phyloP scores from a whole-genome alignment of 2,329 filamentous ascomycete genomes.

The Colletotrichum euphorbiae region DNA sequence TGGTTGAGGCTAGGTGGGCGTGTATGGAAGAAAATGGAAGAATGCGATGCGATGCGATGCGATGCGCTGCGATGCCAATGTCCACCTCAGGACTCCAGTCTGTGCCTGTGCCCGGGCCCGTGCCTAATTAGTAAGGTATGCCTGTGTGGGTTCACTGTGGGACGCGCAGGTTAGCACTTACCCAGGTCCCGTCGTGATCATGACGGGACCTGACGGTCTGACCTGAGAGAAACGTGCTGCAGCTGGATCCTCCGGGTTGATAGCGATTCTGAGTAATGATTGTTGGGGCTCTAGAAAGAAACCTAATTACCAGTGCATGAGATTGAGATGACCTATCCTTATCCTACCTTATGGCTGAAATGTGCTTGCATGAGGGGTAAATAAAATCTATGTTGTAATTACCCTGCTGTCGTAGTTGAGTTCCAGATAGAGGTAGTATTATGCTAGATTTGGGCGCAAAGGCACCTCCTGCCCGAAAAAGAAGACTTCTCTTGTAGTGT shows the following conservation, averaged over 20 bases:
- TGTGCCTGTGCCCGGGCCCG: neutral
- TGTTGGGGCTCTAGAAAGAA: neutral
- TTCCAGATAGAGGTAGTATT: neutral
- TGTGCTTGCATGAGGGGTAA: too few species aligned
- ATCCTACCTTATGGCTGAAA: too few species aligned
- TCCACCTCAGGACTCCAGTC: too few species aligned
- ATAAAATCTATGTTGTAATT: too few species aligned
- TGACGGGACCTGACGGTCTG: too few species aligned
- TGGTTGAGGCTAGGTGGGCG: slow-evolving; percentile 26
- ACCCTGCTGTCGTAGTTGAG: too few species aligned
- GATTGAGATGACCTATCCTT: too few species aligned
- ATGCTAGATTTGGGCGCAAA: fast-evolving
- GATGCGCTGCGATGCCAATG: slow-evolving; percentile 16
- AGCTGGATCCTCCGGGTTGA: neutral
- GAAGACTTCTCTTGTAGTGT: neutral
- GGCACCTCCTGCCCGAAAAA: neutral
- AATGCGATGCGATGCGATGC: slow-evolving; percentile 10
- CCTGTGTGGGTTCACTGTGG: neutral
- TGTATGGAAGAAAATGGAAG: slow-evolving; percentile 44
- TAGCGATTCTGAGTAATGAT: neutral
- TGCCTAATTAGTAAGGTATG: too few species aligned
- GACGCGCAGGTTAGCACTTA: too few species aligned
- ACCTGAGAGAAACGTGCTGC: neutral
- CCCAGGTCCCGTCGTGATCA: too few species aligned
- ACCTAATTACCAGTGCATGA: too few species aligned